These are phyloP conservation scores for Phytophthora boehmeriae DNA, from an alignment of 352 stramenopile species.

Conservation along the genomic window DNA sequence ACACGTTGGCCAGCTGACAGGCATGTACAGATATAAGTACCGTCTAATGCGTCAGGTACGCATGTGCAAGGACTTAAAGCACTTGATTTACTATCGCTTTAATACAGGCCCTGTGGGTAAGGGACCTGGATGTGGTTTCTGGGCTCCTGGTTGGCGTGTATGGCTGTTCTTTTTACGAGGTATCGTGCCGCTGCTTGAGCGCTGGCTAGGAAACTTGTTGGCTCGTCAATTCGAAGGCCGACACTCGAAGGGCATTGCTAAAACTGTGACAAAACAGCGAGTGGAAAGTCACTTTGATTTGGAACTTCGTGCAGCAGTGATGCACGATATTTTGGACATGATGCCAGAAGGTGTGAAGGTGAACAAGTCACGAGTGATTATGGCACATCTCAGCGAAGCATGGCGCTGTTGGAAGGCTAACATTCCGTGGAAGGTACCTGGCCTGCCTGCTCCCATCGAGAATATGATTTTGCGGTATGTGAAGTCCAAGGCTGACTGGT, in stretches of 20 bases:
- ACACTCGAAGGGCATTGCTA: constrained; percentile 98
- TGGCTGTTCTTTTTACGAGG: constrained; percentile 99
- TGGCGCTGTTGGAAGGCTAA: constrained; percentile 99
- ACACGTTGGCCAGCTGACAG: constrained; percentile 99
- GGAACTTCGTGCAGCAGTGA: constrained; percentile 98
- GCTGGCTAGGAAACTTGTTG: constrained; percentile 99
- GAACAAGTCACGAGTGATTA: constrained; percentile 98
- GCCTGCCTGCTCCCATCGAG: constrained; percentile 98
- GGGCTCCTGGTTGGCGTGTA: constrained; percentile 98
- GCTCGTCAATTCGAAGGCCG: constrained; percentile 99
- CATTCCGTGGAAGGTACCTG: constrained; percentile 99
- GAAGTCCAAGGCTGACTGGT: constrained; percentile 99
- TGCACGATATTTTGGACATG: constrained; percentile 99
- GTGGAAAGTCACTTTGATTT: constrained; percentile 99
- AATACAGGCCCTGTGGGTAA: constrained; percentile 99
- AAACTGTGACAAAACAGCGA: constrained; percentile 99
- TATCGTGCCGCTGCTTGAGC: constrained; percentile 98
- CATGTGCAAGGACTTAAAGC: constrained; percentile 99
- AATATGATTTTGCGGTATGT: constrained; percentile 99
- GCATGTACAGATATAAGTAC: constrained; percentile 99
- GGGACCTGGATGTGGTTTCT: constrained; percentile 99
- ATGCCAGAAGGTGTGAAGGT: constrained; percentile 99
- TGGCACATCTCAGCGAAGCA: constrained; percentile 98
- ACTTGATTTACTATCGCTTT: constrained; percentile 99
- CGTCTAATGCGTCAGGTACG: constrained; percentile 96